These are phyloP conservation scores for Wickerhamomyces canadensis DNA, from an alignment of 805 yeast genomes.

Conservation along the genomic window DNA sequence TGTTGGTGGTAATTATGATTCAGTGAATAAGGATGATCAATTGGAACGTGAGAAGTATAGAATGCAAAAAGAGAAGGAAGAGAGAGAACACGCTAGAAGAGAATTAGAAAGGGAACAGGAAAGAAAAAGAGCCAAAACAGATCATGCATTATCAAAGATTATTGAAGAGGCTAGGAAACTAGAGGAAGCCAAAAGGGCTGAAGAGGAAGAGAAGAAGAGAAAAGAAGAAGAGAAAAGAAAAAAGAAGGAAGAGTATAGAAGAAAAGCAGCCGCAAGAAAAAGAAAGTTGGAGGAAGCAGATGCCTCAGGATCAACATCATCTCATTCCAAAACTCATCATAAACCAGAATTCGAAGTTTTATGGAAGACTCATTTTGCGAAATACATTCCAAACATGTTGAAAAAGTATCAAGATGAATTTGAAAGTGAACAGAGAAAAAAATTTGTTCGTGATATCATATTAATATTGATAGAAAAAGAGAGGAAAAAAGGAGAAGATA, in stretches of 20 bases:
- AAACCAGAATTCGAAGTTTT: slow-evolving; percentile 20
- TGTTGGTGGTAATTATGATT: background rate
- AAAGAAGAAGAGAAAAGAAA: slow-evolving; percentile 16
- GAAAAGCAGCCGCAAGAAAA: slow-evolving; percentile 19
- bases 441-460: slow-evolving; percentile 75
- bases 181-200: slow-evolving; percentile 21
- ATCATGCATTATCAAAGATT: slow-evolving; percentile 27
- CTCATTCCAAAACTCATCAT: slow-evolving; percentile 1
- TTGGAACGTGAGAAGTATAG: slow-evolving; percentile 25
- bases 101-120: slow-evolving; percentile 19
- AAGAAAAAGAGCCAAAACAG: slow-evolving; percentile 16
- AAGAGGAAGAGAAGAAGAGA: slow-evolving; percentile 22
- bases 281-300: slow-evolving; percentile 12
- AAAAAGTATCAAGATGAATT: slow-evolving; percentile 53
- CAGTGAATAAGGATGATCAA: background rate
- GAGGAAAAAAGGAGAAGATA: slow-evolving; percentile 27
- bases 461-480: slow-evolving; percentile 67
- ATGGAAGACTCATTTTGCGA: slow-evolving; percentile 53
- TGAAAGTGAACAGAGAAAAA: slow-evolving; percentile 69
- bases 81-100: slow-evolving; percentile 21
- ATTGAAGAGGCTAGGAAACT: slow-evolving; percentile 34
- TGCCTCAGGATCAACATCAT: slow-evolving; percentile 10
- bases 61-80: slow-evolving; percentile 24
- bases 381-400: slow-evolving; percentile 72
- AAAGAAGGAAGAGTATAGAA: slow-evolving; percentile 31